Evolutionary conservation across 345 rosid genomes (phyloP).

Genomic region (Gossypium bickii): DNA sequence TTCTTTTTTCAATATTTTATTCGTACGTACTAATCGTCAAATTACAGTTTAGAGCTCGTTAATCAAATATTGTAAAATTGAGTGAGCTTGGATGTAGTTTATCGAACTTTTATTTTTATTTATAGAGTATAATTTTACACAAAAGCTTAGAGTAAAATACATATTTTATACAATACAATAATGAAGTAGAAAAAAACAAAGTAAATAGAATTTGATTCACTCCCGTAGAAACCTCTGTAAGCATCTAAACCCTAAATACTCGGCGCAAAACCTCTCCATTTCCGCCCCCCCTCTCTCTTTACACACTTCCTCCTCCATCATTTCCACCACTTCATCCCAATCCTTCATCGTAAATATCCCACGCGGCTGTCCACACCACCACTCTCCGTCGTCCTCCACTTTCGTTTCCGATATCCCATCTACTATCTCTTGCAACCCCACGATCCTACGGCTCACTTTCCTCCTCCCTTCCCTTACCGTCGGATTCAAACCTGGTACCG

Average conservation of each 20-base stretch:
- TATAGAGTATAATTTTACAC: not conserved
- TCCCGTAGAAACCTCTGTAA: constrained; percentile 72
- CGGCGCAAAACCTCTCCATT: constrained; percentile 79
- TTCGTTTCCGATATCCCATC: constrained; percentile 53
- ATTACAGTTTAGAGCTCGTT: too few relatives aligned
- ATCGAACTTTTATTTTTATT: not conserved
- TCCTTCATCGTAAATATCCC: constrained; percentile 19
- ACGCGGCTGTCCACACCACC: constrained; percentile 3
- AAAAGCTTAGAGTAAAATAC: not conserved
- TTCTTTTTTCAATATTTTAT: too few relatives aligned
- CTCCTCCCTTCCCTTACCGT: constrained; percentile 78
- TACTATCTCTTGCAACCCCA: constrained; percentile 77
- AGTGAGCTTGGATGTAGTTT: too few relatives aligned
- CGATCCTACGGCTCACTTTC: constrained; percentile 76
- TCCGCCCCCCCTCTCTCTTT: constrained; percentile 77
- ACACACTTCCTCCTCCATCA: constrained; percentile 58
- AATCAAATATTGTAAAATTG: too few relatives aligned
- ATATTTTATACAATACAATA: not conserved
- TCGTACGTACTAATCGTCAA: too few relatives aligned
- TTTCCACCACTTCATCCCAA: constrained; percentile 56
- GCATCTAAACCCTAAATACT: constrained; percentile 81
- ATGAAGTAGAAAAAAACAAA: too few relatives aligned
- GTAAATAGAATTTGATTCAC: constrained; percentile 7
- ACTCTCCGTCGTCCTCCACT: constrained; percentile 18
- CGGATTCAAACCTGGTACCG: constrained; percentile 71